Evolutionary conservation across 2,329 filamentous ascomycete species (phyloP).

Genomic region (Podosphaera leucotricha): DNA sequence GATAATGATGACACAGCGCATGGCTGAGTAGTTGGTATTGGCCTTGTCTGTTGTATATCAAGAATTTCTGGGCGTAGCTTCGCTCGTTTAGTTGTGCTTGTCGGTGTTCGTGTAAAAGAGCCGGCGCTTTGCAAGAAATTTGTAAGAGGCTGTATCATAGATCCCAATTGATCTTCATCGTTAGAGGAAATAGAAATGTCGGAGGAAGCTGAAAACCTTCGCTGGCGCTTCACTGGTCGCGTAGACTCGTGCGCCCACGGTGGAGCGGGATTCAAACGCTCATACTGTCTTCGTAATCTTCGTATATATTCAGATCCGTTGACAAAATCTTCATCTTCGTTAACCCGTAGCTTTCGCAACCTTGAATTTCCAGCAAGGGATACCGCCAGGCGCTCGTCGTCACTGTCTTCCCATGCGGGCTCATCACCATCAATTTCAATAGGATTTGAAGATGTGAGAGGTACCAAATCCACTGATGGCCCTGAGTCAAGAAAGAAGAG

Average conservation of each 20-base stretch:
- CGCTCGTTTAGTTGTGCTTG: constrained; percentile 31
- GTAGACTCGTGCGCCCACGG: constrained; percentile 33
- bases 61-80: constrained; percentile 70
- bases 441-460: constrained; percentile 6
- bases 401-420: constrained; percentile 78
- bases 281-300: constrained; percentile 56
- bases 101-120: constrained; percentile 28
- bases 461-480: constrained; percentile 6
- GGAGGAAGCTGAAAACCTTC: constrained; percentile 26
- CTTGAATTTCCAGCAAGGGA: constrained; percentile 56
- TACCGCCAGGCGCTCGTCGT: constrained; percentile 69
- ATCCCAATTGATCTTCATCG: constrained; percentile 30
- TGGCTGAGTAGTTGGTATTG: constrained; percentile 57
- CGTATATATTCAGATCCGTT: constrained; percentile 66
- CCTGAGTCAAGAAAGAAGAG: constrained; percentile 19
- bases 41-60: constrained; percentile 72
- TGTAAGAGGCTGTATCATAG: constrained; percentile 56
- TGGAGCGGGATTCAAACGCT: constrained; percentile 33
- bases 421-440: constrained; percentile 19
- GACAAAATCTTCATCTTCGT: constrained; percentile 66
- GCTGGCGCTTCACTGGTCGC: constrained; percentile 25
- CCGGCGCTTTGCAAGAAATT: constrained; percentile 54
- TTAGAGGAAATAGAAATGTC: constrained; percentile 18
- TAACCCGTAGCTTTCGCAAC: constrained; percentile 60
- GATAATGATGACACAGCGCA: constrained; percentile 61